Conservation (phyloP, 2,329 filamentous ascomycete genomes). For the Scedosporium aurantiacum region DNA sequence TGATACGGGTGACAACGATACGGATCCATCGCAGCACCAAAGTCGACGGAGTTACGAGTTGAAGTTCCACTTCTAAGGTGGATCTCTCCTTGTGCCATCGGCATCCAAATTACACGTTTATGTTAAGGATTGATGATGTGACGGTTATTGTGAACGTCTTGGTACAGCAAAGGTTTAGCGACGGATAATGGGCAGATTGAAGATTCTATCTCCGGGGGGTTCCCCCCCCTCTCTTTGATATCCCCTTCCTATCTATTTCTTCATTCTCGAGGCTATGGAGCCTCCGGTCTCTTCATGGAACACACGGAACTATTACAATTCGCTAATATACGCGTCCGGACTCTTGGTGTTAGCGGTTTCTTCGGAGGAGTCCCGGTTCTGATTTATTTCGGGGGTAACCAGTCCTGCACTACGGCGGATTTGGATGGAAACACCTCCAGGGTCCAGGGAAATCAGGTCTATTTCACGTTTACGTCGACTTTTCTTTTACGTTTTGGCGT, state of each 20-base stretch:
- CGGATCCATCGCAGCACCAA: neutral
- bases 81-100: neutral
- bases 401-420: neutral
- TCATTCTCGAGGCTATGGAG: neutral
- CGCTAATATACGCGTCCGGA: neutral
- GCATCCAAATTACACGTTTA: neutral
- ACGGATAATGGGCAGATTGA: neutral
- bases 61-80: neutral
- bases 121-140: neutral
- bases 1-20: slow-evolving; percentile 3
- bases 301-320: neutral
- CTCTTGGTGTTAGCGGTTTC: neutral
- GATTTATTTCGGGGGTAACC: neutral
- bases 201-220: neutral
- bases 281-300: neutral
- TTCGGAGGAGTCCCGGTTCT: neutral
- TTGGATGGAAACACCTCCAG: neutral
- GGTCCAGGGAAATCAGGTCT: too few species aligned
- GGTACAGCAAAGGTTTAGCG: neutral
- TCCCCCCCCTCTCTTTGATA: neutral
- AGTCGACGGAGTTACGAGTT: neutral
- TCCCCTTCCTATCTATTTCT: neutral
- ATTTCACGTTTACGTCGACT: neutral
- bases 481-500: neutral
- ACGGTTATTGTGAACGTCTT: neutral